A percentile compares a stretch with the other conserved stretches of the same genome.
phyloP scores from a whole-genome alignment of 345 rosid genomes.

The Jatropha curcas region DNA sequence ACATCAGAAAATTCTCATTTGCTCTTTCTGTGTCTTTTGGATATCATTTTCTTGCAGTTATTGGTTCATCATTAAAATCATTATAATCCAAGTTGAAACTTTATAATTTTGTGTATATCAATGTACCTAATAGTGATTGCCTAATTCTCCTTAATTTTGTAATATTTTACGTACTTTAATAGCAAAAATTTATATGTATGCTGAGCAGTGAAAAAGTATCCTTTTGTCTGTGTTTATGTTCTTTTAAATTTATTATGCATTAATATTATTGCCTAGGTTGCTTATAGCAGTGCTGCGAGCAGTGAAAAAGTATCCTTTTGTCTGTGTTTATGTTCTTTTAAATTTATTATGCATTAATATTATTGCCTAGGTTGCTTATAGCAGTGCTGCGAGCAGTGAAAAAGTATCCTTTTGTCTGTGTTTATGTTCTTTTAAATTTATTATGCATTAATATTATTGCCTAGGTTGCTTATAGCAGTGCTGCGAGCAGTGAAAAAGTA shows the following conservation, averaged over 20 bases:
- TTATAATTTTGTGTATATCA: slow-evolving; percentile 20
- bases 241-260: too few relatives aligned
- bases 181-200: slow-evolving; percentile 8
- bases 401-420: neutral
- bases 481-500: neutral
- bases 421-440: too few relatives aligned
- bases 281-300: too few relatives aligned
- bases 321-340: neutral
- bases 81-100: neutral
- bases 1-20: slow-evolving; percentile 11
- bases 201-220: neutral
- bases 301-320: neutral
- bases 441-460: too few relatives aligned
- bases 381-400: neutral
- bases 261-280: too few relatives aligned
- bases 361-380: too few relatives aligned
- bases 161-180: neutral
- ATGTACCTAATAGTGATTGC: neutral
- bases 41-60: neutral
- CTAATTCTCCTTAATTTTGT: slow-evolving; percentile 4
- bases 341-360: too few relatives aligned
- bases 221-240: neutral
- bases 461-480: too few relatives aligned
- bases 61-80: neutral
- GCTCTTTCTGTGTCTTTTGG: neutral